Base-by-base conservation (phyloP, 202 grass and related monocot species). In the Eragrostis tef region DNA sequence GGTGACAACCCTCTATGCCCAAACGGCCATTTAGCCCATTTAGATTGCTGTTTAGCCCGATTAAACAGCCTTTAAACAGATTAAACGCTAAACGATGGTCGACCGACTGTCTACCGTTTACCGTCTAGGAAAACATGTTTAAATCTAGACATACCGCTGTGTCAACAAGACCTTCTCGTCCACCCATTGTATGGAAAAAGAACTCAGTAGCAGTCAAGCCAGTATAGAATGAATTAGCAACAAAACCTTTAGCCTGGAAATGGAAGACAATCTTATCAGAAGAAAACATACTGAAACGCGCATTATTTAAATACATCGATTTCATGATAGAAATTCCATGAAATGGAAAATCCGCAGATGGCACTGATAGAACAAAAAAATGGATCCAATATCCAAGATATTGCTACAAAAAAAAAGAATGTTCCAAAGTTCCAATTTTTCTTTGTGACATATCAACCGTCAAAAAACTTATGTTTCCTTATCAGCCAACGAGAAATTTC, bases 101-200 rank as follows among this genome's bases (percentile, higher is more conserved):
- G n/a, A n/a, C n/a, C n/a, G n/a, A n/a, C n/a, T n/a, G n/a, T n/a
- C n/a, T n/a, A n/a, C n/a, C n/a, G n/a, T n/a, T n/a, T n/a, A n/a
- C n/a, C n/a, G n/a, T n/a, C n/a, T n/a, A n/a, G n/a, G 29, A 71
- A 49, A 39, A 75, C 31, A 73, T 59, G 41, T 71, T 46, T 77
- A 75, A 64, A 71, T 71, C 53, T 24, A 57, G 83, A 19, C 89
- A 71, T 97, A 98, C 94, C 73, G 94, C 94, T 48, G 94, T 98
- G 69, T 98, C 94, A 83, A 98, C 86, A 76, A 98, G 94, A 89
- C 94, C 94, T 93, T 98, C 94, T 87, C 94, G 81, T 73, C 94
- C 94, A 89, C 88, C 94, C 94, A 98, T 98, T 84, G 92, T 98
- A 79, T 98, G 92, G 82, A 98, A 98, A 82, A 98, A 93, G 81